Conservation (phyloP, 495 filamentous ascomycete species). For the Penicillium maclennaniae region DNA sequence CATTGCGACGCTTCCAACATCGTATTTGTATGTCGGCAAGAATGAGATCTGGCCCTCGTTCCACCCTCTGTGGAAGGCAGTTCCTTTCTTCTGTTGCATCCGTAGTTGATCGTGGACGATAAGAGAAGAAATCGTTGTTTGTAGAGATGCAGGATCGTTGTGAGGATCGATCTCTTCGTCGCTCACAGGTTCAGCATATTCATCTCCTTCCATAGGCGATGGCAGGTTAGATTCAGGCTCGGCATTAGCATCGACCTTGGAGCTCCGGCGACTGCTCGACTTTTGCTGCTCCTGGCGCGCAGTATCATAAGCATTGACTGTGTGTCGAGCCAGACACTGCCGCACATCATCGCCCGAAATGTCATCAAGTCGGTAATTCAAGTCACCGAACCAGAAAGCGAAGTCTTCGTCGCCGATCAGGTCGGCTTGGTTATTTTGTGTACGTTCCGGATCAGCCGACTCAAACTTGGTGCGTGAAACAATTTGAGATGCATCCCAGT, state of each 20-base stretch:
- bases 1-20: constrained; percentile 85
- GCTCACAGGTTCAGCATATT: constrained; percentile 18
- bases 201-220: neutral
- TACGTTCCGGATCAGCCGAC: constrained; percentile 56
- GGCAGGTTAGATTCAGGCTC: neutral
- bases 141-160: constrained; percentile 62
- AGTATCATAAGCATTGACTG: constrained; percentile 67
- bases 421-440: constrained; percentile 51
- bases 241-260: neutral
- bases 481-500: constrained; percentile 87
- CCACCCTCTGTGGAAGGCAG: constrained; percentile 88
- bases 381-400: constrained; percentile 92
- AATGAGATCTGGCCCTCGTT: constrained; percentile 84
- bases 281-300: constrained; percentile 26
- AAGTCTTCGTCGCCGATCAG: constrained; percentile 88
- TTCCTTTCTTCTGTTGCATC: constrained; percentile 65
- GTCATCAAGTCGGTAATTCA: constrained; percentile 90
- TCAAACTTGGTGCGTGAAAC: constrained; percentile 67
- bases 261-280: constrained; percentile 27
- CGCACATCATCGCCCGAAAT: constrained; percentile 89
- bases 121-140: constrained; percentile 80
- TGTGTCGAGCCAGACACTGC: constrained; percentile 76
- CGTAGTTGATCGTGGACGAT: constrained; percentile 87
- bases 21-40: constrained; percentile 93
- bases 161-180: constrained; percentile 42